These are phyloP conservation scores for Ogataea trehalophila DNA, from an alignment of 805 yeast genomes.

Conservation along the genomic window DNA sequence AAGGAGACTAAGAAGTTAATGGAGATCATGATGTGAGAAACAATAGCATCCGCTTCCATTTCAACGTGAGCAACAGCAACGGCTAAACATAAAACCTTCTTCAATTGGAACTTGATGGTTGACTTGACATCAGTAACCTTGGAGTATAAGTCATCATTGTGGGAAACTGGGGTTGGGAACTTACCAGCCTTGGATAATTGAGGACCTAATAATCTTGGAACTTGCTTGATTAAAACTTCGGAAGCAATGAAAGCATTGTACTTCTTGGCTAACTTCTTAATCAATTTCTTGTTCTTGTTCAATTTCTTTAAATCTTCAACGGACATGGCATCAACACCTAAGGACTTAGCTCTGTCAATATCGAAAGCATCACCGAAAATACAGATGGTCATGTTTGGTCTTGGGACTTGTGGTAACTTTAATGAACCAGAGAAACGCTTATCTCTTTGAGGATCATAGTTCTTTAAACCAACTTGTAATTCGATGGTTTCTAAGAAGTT, in stretches of 20 bases:
- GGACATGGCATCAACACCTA: conserved; percentile 99
- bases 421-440: conserved; percentile 99
- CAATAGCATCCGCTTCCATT: conserved; percentile 95
- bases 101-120: conserved; percentile 99
- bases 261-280: conserved; percentile 99
- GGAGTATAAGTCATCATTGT: conserved; percentile 93
- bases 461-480: conserved; percentile 99
- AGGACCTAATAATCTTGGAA: conserved; percentile 99
- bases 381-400: conserved; percentile 99
- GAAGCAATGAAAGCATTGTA: conserved; percentile 99
- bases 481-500: conserved; percentile 99
- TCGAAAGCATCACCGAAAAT: conserved; percentile 99
- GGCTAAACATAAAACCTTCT: conserved; percentile 99
- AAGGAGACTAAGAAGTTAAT: conserved; percentile 98
- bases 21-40: conserved; percentile 97
- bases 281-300: conserved; percentile 99
- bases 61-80: conserved; percentile 99
- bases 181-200: conserved; percentile 99
- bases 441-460: conserved; percentile 99
- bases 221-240: conserved; percentile 98
- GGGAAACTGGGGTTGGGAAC: conserved; percentile 99
- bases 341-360: conserved; percentile 99
- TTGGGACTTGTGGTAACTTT: conserved; percentile 97
- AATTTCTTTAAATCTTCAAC: conserved; percentile 99
- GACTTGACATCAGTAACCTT: conserved; percentile 98